Percentiles rank a stretch among this genome's conserved stretches.
These are phyloP conservation scores for Vigna angularis DNA, from an alignment of 306 rosid genomes.

Conservation along the genomic window DNA sequence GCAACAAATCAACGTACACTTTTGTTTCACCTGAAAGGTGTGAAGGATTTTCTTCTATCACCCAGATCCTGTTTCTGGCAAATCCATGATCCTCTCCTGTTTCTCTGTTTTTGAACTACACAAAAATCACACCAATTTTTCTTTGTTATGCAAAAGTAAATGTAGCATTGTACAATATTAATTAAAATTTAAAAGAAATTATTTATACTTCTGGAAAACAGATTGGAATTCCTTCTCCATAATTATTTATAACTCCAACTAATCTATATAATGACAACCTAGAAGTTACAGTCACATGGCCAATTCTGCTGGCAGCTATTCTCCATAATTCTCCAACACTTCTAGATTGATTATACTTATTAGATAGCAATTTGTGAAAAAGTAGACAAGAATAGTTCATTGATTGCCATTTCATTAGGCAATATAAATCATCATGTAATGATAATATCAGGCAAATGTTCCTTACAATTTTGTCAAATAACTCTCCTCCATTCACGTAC, in stretches of 20 bases:
- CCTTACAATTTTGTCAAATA: slow-evolving; percentile 85
- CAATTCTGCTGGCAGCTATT: slow-evolving; percentile 75
- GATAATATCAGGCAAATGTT: slow-evolving; percentile 9
- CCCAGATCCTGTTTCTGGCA: slow-evolving; percentile 84
- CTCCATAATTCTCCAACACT: slow-evolving; percentile 83
- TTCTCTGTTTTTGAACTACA: slow-evolving; percentile 80
- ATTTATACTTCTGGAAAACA: slow-evolving; percentile 86
- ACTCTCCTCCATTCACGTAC: slow-evolving; percentile 80
- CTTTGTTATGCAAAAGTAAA: background rate
- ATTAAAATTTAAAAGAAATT: background rate
- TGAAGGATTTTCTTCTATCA: slow-evolving; percentile 71
- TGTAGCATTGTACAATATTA: background rate
- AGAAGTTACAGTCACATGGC: slow-evolving; percentile 50
- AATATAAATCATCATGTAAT: background rate
- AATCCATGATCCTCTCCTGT: slow-evolving; percentile 86
- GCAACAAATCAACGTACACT: slow-evolving; percentile 66
- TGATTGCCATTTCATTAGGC: slow-evolving; percentile 21
- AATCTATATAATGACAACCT: slow-evolving; percentile 62
- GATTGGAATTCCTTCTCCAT: slow-evolving; percentile 89
- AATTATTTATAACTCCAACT: slow-evolving; percentile 57
- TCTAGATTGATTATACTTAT: slow-evolving; percentile 59
- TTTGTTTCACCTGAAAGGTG: slow-evolving; percentile 61
- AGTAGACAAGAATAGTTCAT: slow-evolving; percentile 46
- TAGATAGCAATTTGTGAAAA: slow-evolving; percentile 53
- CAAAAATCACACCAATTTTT: slow-evolving; percentile 3